Evolutionary conservation across 495 filamentous ascomycete species (phyloP), one percentile per base, ranked within the genome.

Genomic region (Aspergillus nidulans): DNA sequence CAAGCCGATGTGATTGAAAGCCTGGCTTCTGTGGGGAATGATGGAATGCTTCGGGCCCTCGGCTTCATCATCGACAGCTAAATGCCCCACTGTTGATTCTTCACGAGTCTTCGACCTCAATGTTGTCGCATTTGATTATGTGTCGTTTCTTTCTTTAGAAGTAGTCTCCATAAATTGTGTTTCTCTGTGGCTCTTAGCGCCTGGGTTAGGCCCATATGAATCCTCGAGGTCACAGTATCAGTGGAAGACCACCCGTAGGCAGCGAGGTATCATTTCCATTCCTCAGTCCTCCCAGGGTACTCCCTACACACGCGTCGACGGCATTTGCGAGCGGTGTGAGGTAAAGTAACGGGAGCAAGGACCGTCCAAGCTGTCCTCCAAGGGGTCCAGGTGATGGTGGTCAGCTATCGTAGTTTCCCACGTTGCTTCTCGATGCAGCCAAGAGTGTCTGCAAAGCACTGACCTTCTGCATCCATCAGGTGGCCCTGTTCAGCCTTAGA

Each of bases 361-460:
- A 34, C 3, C 4, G 30, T 34, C 30, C 30, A 49, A 25, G 24
- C 19, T 3, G 32, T 16, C 16, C 36, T 16, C 23, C 21, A 34
- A 49, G 46, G 46, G 43, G 21, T 12, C 7, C 2, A 19, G 16
- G 28, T 34, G 10, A 12, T 12, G 30, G 15, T 12, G 30, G 15
- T 34, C 30, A 12, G 30, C 30, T 34, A 7, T 12, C 30, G 30
- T 34, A 34, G 30, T 34, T 12, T 34, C 30, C 30, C 30, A 34
- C 41, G 41, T 20, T 23, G 19, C 16, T 20, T 23, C 24, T 20
- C 10, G 47, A 20, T 46, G 52, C 49, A 58, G 55, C 54, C 55
- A 57, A 56, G 49, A 45, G 47, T 55, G 60, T 52, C 55, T 57
- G 60, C 52, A 49, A 53, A 58, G 56, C 52, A 58, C 48, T 45